Conservation (phyloP, 768 basidiomycete species). For the Leccinum variicolor region DNA sequence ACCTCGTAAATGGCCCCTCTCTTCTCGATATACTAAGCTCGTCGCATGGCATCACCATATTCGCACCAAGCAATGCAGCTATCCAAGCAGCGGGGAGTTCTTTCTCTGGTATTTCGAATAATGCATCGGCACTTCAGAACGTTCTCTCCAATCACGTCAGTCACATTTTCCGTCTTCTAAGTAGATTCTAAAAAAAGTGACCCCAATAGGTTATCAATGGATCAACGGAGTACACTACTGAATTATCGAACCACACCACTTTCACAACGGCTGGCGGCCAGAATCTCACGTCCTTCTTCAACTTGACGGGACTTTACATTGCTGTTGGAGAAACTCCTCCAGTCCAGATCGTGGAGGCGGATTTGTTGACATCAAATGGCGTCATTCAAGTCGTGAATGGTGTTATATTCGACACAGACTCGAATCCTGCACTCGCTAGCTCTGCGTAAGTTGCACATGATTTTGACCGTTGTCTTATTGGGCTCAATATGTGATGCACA, state of each 20-base stretch:
- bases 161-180: neutral
- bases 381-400: constrained; percentile 62
- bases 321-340: constrained; percentile 39
- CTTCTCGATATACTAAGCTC: constrained; percentile 30
- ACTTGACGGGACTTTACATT: constrained; percentile 58
- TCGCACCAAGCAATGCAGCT: constrained; percentile 58
- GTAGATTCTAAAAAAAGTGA: neutral
- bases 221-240: constrained; percentile 59
- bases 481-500: constrained; percentile 10
- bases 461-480: neutral
- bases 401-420: constrained; percentile 46
- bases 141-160: constrained; percentile 62
- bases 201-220: constrained; percentile 60
- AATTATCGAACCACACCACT: constrained; percentile 35
- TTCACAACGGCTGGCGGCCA: constrained; percentile 58
- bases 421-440: constrained; percentile 42
- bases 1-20: constrained; percentile 24
- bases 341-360: constrained; percentile 53
- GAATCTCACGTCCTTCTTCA: constrained; percentile 46
- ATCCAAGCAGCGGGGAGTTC: constrained; percentile 36
- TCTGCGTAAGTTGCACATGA: constrained; percentile 46
- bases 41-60: constrained; percentile 59
- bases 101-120: constrained; percentile 36
- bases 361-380: constrained; percentile 63
- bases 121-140: constrained; percentile 41